These are phyloP conservation scores for Aspergillus tamarii DNA, from an alignment of 2,329 filamentous ascomycete genomes.

Conservation along the genomic window DNA sequence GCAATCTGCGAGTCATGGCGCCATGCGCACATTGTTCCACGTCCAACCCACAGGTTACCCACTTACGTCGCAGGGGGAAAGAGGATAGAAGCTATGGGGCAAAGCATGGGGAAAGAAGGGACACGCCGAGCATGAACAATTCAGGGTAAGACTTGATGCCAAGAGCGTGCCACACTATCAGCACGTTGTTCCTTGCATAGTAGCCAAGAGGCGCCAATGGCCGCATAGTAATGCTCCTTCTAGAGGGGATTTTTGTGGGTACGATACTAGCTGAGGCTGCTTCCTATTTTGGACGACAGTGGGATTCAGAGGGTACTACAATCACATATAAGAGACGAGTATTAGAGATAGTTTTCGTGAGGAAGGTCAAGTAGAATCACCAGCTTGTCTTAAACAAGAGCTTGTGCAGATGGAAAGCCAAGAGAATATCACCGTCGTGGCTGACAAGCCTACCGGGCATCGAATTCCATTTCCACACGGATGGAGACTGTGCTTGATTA, in stretches of 20 bases:
- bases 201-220: background rate
- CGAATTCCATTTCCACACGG: background rate
- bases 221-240: background rate
- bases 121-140: background rate
- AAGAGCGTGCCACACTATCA: background rate
- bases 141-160: background rate
- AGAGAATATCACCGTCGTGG: background rate
- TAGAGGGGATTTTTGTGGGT: background rate
- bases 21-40: no score
- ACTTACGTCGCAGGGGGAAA: background rate
- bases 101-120: background rate
- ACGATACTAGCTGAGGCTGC: background rate
- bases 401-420: background rate
- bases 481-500: conserved; percentile 2
- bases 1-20: no score
- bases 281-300: background rate
- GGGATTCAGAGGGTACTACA: no score
- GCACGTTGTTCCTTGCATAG: background rate
- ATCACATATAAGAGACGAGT: background rate
- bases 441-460: background rate
- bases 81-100: background rate
- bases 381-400: background rate
- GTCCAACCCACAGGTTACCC: no score
- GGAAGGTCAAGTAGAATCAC: background rate
- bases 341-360: background rate